Conservation (phyloP, 1,284 basidiomycete species). For the Inonotus hispidus region DNA sequence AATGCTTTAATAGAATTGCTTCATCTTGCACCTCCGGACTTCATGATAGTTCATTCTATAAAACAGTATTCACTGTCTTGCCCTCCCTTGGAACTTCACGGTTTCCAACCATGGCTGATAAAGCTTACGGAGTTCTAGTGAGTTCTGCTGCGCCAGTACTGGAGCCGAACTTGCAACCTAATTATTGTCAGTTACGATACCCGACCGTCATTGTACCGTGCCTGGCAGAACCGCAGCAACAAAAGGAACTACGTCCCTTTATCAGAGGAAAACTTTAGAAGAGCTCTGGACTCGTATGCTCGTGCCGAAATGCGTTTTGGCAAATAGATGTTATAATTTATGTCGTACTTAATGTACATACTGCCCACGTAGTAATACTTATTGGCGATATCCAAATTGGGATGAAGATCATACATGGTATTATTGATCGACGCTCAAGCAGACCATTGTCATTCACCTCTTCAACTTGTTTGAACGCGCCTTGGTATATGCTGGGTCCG, state of each 20-base stretch:
- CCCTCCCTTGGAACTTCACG: slow-evolving; percentile 56
- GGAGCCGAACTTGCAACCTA: background rate
- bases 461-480: background rate
- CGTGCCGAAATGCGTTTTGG: slow-evolving; percentile 70
- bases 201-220: slow-evolving; percentile 4
- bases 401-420: no score
- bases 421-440: background rate
- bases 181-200: slow-evolving; percentile 6
- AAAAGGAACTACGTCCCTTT: slow-evolving; percentile 6
- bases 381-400: background rate
- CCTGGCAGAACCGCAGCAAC: slow-evolving; percentile 4
- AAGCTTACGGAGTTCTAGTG: slow-evolving; percentile 72
- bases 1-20: slow-evolving; percentile 20
- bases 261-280: slow-evolving; percentile 37
- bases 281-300: slow-evolving; percentile 64
- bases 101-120: slow-evolving; percentile 77
- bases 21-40: slow-evolving; percentile 50
- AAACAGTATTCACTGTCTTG: slow-evolving; percentile 32
- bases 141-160: slow-evolving; percentile 24
- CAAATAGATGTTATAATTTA: slow-evolving; percentile 36
- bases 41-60: slow-evolving; percentile 65
- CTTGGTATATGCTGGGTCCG: background rate
- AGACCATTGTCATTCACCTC: no score
- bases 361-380: background rate
- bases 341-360: background rate